Evolutionary conservation across 805 yeast genomes (phyloP), one percentile per base, ranked within the genome.

Genomic region (Pichia ethanolica): DNA sequence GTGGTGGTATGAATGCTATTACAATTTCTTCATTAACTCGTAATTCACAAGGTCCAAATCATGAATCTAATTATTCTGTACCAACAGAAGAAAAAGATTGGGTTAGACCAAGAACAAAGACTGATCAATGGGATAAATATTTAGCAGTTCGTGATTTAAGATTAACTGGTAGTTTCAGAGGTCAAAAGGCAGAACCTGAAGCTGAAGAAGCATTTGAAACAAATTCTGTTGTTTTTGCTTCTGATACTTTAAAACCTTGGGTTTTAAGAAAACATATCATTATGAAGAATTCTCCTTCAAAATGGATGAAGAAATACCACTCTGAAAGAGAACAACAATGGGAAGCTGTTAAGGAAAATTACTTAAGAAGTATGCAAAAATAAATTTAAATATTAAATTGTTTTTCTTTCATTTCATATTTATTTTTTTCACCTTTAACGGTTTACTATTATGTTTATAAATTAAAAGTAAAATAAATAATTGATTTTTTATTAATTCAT

Each of bases 201-300:
- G 95, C 95, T 5, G 89, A 89, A 37, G 90, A 83, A 53, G 75
- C 73, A 34, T 87, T 88, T 75, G 85, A 82, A 69, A 81, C 86
- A n/a, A 81, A 77, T 63, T 76, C 86, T 10, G 67, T 72, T 41
- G 65, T 57, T 28, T 67, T 66, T 52, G 67, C 64, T 32, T 63
- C 66, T 35, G 53, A 58, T 42, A 61, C 63, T 14, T 52, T 56
- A 26, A 66, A 59, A 48, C 71, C 71, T 28, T 68, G 71, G 72
- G 67, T 68, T 38, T 59, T 67, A 47, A 60, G 71, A 53, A 67
- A 65, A 49, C 72, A 68, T 54, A 54, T 68, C 35, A 67, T 68
- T 53, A 67, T 68, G 71, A 67, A 67, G 59, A 67, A 66, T 51
- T 60, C 68, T 27, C 72, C 72, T 33, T 57, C 68, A 6, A 68